phyloP scores from a whole-genome alignment of 176 grass and related monocot species.

The Oryza glumipatula region DNA sequence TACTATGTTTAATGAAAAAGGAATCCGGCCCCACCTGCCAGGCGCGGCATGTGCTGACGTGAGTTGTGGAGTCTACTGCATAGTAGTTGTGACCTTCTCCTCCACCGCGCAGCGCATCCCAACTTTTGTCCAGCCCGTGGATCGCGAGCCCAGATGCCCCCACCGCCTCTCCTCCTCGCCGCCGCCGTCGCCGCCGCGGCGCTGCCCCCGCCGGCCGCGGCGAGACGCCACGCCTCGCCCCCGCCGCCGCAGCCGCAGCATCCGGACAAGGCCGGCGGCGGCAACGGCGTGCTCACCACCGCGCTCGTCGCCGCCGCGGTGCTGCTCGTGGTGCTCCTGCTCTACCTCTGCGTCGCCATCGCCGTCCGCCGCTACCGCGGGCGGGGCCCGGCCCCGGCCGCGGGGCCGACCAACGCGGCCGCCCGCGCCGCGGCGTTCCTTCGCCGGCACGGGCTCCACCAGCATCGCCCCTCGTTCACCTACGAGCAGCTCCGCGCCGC shows the following conservation, averaged over 20 bases:
- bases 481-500: slow-evolving; percentile 81
- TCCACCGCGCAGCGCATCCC: slow-evolving; percentile 13
- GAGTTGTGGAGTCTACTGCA: slow-evolving; percentile 4
- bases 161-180: slow-evolving; percentile 28
- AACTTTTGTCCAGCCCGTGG: slow-evolving; percentile 6
- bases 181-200: background rate
- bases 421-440: slow-evolving; percentile 64
- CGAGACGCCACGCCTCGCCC: background rate
- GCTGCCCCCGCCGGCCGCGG: slow-evolving; percentile 33
- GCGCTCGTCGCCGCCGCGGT: slow-evolving; percentile 43
- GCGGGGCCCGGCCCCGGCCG: slow-evolving; percentile 27
- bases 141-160: slow-evolving; percentile 46
- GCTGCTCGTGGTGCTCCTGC: slow-evolving; percentile 54
- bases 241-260: slow-evolving; percentile 34
- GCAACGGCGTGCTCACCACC: slow-evolving; percentile 32
- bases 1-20: no score
- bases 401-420: slow-evolving; percentile 41
- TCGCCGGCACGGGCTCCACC: slow-evolving; percentile 59
- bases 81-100: background rate
- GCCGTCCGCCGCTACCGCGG: slow-evolving; percentile 53
- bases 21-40: background rate
- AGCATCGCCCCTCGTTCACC: slow-evolving; percentile 66
- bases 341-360: slow-evolving; percentile 62
- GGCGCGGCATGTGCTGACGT: slow-evolving; percentile 30
- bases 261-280: slow-evolving; percentile 11